Evolutionary conservation across 805 yeast species (phyloP).

Genomic region (Ogataea saltuana): DNA sequence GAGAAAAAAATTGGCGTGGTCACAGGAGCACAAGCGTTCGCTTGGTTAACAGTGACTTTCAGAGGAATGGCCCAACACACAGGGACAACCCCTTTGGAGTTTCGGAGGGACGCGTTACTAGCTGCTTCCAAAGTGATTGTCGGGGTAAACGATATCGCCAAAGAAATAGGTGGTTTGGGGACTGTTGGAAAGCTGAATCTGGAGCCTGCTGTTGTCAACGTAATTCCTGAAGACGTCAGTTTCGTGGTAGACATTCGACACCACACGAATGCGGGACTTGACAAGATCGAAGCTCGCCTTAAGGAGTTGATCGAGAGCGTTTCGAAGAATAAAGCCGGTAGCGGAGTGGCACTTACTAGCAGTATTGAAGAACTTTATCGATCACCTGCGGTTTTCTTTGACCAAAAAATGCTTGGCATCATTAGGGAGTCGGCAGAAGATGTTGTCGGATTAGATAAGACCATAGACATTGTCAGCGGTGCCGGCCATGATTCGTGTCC

Average conservation of each 20-base stretch:
- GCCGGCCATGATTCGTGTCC: conserved; percentile 77
- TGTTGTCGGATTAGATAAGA: conserved; percentile 45
- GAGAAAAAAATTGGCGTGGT: conserved; percentile 63
- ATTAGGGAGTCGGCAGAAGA: conserved; percentile 54
- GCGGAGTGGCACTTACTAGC: conserved; percentile 43
- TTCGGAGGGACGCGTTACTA: conserved; percentile 61
- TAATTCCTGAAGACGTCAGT: conserved; percentile 60
- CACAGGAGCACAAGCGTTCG: conserved; percentile 63
- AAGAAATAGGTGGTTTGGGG: conserved; percentile 50
- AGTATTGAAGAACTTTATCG: conserved; percentile 36
- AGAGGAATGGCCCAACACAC: conserved; percentile 70
- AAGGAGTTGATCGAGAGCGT: conserved; percentile 23
- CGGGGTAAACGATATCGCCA: conserved; percentile 56
- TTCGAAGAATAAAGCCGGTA: conserved; percentile 31
- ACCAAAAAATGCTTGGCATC: conserved; percentile 50
- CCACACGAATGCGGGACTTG: conserved; percentile 44
- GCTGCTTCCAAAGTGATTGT: conserved; percentile 59
- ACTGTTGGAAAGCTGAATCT: conserved; percentile 60
- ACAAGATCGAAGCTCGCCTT: conserved; percentile 36
- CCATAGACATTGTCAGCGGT: conserved; percentile 57
- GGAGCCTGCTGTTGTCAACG: conserved; percentile 64
- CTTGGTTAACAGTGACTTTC: conserved; percentile 60
- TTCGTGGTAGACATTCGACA: conserved; percentile 61
- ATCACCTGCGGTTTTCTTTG: conserved; percentile 59
- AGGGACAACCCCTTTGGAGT: conserved; percentile 67